Evolutionary conservation across 768 basidiomycete genomes (phyloP), one percentile per base, ranked within the genome.

Genomic region (Pleurotus giganteus): DNA sequence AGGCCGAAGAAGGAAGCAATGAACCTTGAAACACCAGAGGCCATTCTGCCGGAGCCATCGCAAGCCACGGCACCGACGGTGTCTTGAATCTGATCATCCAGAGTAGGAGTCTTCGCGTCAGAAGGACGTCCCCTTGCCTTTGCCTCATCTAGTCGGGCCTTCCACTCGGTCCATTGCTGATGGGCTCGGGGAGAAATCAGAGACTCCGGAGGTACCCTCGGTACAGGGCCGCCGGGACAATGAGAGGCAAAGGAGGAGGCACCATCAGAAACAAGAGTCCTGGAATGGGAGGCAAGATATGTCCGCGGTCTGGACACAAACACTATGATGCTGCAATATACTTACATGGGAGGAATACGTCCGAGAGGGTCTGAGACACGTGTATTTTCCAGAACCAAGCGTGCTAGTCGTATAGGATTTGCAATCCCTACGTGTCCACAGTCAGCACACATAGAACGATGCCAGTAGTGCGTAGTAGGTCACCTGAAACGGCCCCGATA

Each of bases 31-130:
- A 90, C 88, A 2, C 89, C 89, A n/a, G 87, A 83, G 11, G 85
- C 83, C 51, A 84, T 61, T 13, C 75, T 72, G 3, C 71, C 77
- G 26, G 61, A 56, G 1, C 63, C 60, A 58, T 79, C 75, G 68
- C 78, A 82, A 12, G 74, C 83, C 31, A 90, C 75, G n/a, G 89
- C 89, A 13, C 91, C 91, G 4, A 93, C 91, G 0, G 91, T 93
- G 65, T 93, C 91, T 63, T 91, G 87, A 52, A 83, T 73, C 57
- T 70, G 71, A 29, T 45, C 28, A 28, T 31, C 23, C 17, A 58
- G 55, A 15, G 34, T 19, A 34, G 34, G n/a, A 28, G 23, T 21
- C 5, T 19, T 23, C 31, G 31, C 21, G n/a, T 32, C 32, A 26
- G 21, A 13, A 13, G 39, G 53, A 11, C 39, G 34, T n/a, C 37